Conservation (phyloP, 129 eudicot genomes). For the Scalesia atractyloides region DNA sequence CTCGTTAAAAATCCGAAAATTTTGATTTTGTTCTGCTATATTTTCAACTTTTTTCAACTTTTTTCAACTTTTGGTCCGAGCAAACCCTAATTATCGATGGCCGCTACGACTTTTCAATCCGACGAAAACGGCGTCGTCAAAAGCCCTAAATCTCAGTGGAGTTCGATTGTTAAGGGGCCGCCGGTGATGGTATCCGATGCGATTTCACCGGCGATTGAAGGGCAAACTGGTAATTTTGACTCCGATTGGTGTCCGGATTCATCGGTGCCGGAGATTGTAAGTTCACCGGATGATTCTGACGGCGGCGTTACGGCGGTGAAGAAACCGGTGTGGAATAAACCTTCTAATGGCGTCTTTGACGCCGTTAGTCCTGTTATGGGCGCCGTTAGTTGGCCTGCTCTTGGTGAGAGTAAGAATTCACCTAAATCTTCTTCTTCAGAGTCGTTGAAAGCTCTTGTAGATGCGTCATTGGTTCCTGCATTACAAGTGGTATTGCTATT, state of each 20-base stretch:
- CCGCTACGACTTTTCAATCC: slow-evolving; percentile 32
- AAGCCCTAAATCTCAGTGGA: slow-evolving; percentile 41
- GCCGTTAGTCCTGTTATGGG: no score
- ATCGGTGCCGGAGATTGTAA: slow-evolving; percentile 23
- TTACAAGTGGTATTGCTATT: slow-evolving; percentile 40
- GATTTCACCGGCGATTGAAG: slow-evolving; percentile 24
- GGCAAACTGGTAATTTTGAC: slow-evolving; percentile 17
- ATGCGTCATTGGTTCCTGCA: slow-evolving; percentile 34
- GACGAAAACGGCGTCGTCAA: slow-evolving; percentile 26
- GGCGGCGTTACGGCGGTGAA: slow-evolving; percentile 29
- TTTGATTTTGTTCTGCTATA: slow-evolving; percentile 5
- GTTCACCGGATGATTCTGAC: slow-evolving; percentile 22
- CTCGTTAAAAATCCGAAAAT: neutral
- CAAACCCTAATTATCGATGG: slow-evolving; percentile 37
- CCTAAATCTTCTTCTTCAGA: slow-evolving; percentile 53
- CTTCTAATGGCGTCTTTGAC: slow-evolving; percentile 42
- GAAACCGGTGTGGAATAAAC: slow-evolving; percentile 75
- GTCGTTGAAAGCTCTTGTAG: slow-evolving; percentile 41
- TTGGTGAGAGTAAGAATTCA: slow-evolving; percentile 31
- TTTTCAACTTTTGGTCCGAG: slow-evolving; percentile 19
- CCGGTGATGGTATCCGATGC: slow-evolving; percentile 26
- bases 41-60: neutral
- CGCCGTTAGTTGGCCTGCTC: no score
- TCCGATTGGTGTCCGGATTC: slow-evolving; percentile 28
- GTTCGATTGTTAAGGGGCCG: slow-evolving; percentile 37